Conservation (phyloP, 345 rosid species). For the Camelina neglecta region DNA sequence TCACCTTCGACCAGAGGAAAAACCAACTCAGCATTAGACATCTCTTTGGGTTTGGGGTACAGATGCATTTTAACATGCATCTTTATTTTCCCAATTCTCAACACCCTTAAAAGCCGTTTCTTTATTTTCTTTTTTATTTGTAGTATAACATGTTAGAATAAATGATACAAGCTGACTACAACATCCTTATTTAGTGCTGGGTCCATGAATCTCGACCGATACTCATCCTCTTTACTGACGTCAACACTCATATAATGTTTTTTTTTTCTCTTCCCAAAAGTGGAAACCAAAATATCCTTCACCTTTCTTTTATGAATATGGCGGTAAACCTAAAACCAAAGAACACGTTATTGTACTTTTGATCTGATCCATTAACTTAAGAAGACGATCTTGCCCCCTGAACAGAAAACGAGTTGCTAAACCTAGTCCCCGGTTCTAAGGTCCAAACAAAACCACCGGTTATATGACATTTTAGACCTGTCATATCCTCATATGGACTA, state of each 20-base stretch:
- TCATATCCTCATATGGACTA: background rate
- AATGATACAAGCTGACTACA: background rate
- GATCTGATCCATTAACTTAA: background rate
- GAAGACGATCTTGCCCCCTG: conserved; percentile 3
- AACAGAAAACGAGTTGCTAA: background rate
- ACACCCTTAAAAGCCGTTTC: background rate
- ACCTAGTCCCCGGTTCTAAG: background rate
- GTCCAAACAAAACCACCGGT: too few species aligned
- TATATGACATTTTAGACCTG: background rate
- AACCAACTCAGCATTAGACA: conserved; percentile 27
- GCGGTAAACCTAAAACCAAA: background rate
- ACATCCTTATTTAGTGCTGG: conserved; percentile 21
- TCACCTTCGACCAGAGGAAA: conserved; percentile 28
- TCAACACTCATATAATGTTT: conserved; percentile 5
- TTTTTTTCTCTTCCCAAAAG: background rate
- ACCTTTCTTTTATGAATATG: conserved; percentile 5
- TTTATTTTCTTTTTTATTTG: background rate
- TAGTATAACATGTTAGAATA: background rate
- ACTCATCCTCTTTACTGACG: conserved; percentile 28
- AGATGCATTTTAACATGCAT: conserved; percentile 26
- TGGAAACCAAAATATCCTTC: conserved; percentile 9
- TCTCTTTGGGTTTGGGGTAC: conserved; percentile 1
- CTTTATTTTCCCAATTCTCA: background rate
- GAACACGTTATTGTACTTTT: background rate
- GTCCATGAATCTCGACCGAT: conserved; percentile 40